Conservation (phyloP, 1,139 yeast species). For the Taphrina populina region DNA sequence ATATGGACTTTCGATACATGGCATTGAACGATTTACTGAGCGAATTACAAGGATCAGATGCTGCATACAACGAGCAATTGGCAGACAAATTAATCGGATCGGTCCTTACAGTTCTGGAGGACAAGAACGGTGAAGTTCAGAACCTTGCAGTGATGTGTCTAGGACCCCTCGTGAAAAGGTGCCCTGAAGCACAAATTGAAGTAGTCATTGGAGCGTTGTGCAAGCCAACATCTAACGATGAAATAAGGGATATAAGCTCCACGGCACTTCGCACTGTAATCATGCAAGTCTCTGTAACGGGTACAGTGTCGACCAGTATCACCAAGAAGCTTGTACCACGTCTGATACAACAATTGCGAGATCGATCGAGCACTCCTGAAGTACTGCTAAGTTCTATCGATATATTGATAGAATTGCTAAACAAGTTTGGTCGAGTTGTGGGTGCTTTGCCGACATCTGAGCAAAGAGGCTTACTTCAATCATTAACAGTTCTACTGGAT, state of each 20-base stretch:
- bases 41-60: conserved; percentile 45
- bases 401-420: conserved; percentile 59
- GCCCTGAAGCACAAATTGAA: conserved; percentile 40
- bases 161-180: conserved; percentile 46
- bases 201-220: conserved; percentile 39
- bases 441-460: conserved; percentile 38
- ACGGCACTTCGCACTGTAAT: conserved; percentile 70
- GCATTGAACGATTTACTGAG: conserved; percentile 73
- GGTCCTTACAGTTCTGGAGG: conserved; percentile 58
- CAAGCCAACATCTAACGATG: conserved; percentile 35
- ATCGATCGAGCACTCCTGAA: conserved; percentile 4
- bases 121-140: conserved; percentile 72
- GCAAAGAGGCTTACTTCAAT: conserved; percentile 44
- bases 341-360: conserved; percentile 40
- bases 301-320: conserved; percentile 42
- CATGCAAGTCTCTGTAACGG: conserved; percentile 43
- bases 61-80: conserved; percentile 43
- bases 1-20: conserved; percentile 84
- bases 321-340: conserved; percentile 46
- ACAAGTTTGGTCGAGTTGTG: conserved; percentile 56
- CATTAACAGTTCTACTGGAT: conserved; percentile 41
- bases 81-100: conserved; percentile 50
- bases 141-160: conserved; percentile 66
- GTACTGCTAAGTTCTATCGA: conserved; percentile 56
- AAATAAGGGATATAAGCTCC: conserved; percentile 57